Evolutionary conservation across 2,329 filamentous ascomycete species (phyloP), one percentile per base, ranked within the genome.

Genomic region (Pseudogymnoascus sp.): DNA sequence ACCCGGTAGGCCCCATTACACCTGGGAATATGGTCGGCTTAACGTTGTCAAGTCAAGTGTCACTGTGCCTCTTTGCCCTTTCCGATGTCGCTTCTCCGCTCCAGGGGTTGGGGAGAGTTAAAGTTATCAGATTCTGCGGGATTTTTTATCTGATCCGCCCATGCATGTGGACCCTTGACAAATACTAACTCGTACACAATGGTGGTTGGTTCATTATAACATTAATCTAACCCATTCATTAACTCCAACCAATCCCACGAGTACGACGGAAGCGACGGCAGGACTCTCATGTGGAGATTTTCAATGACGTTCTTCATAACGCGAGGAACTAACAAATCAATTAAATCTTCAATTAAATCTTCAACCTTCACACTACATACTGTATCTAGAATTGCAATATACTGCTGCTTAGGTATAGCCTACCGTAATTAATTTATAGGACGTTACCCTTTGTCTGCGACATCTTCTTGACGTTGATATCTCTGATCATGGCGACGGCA

Each of bases 381-480:
- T 55, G 6, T 33, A 33, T 33, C 26, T 55, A 55, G 10, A 33
- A 55, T 19, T 33, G 29, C 14, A 33, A 55, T 55, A 33, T 55
- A 55, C 29, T 21, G 4, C 11, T 55, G 4, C 5, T 33, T 33
- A 6, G 26, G n/a, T 55, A 49, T 3, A 45, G 43, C 23, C 19
- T 16, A 33, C 11, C 8, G 26, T 11, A 33, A 19, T 55, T 1
- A 33, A 55, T 33, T 55, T 66, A 69, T 26, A 69, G 67, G 12
- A 69, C 66, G 8, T 60, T 75, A 8, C 78, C 78, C 69, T 77
- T 77, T 19, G 75, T 74, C 68, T 81, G 74, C 65, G 75, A 73
- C 23, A 75, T 68, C 26, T 76, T 71, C 62, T 75, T 77, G 38
- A 82, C 72, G 38, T 78, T 74, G 33, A 80, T 74, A 64, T 82